Evolutionary conservation across 208 protist species (phyloP).

Genomic region (Balamuthia mandrillaris): DNA sequence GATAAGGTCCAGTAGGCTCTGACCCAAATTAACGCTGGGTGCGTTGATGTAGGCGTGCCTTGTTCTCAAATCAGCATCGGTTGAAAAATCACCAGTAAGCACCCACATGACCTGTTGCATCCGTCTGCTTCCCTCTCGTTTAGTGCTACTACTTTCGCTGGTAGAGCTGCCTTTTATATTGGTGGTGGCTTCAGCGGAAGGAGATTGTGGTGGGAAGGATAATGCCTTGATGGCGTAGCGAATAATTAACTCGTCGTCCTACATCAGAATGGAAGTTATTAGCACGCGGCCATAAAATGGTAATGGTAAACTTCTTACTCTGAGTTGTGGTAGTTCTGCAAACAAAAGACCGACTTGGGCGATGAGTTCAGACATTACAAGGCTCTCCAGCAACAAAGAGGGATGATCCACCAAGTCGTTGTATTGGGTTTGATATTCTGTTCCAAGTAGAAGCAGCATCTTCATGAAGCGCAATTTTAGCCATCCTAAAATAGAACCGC

Average conservation of each 20-base stretch:
- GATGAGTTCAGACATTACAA: slow-evolving; percentile 54
- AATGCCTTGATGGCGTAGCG: slow-evolving; percentile 50
- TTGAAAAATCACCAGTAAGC: not conserved
- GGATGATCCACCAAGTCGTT: not conserved
- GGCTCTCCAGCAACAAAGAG: slow-evolving; percentile 47
- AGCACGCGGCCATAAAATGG: too few species aligned
- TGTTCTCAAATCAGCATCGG: not conserved
- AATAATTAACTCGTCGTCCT: slow-evolving; percentile 18
- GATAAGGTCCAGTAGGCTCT: not conserved
- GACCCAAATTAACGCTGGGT: not conserved
- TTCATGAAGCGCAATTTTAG: not conserved
- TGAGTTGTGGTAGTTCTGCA: slow-evolving; percentile 19
- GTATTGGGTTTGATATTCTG: not conserved
- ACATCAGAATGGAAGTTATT: too few species aligned
- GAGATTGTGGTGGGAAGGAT: slow-evolving; percentile 36
- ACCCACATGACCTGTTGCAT: not conserved
- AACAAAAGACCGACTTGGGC: slow-evolving; percentile 38
- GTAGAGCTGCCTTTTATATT: not conserved
- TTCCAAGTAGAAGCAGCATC: not conserved
- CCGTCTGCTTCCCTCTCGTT: not conserved
- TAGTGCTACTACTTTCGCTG: not conserved
- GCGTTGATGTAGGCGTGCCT: not conserved
- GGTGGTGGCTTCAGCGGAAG: slow-evolving; percentile 1
- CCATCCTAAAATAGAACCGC: not conserved
- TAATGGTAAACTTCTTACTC: too few species aligned